Evolutionary conservation across 805 yeast species (phyloP), one percentile per base, ranked within the genome.

Genomic region (Candida anglica): DNA sequence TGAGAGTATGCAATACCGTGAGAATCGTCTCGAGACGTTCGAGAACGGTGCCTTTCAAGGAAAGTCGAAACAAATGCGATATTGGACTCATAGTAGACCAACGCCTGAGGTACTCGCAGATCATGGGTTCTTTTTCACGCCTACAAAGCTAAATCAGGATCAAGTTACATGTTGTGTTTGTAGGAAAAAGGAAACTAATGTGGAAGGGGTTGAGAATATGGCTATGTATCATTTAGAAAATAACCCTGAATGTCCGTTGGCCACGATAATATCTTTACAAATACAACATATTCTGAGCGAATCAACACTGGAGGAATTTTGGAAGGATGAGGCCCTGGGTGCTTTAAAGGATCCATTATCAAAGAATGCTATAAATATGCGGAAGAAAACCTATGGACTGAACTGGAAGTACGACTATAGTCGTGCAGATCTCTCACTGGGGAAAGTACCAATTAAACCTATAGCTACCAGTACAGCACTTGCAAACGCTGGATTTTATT

Each of bases 71-170:
- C 33, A 39, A 24, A 37, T 26, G 15, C 42, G 41, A 23, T 42
- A 48, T 25, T 56, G 59, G 60, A 37, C 48, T 11, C 41, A 46
- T 17, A 37, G 37, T 11, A 32, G 28, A 10, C 55, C 52, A 10
- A 34, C 38, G 15, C 34, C 42, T 13, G 47, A 39, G 16, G 39
- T 39, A 3, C 34, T 81, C 61, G 80, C 80, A 1, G 61, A 62
- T 31, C 68, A 75, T 14, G 89, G 91, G 1, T 76, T 82, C 59
- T 75, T 62, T 55, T 82, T 60, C 52, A 67, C 71, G 30, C 88
- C 79, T 20, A 60, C 64, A 9, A 60, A 66, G 33, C 56, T 60
- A 20, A 57, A 65, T 28, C 55, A 48, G 3, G 80, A 76, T 45
- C 68, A 76, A 33, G 74, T 74, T 7, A 66, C 77, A 11, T 83